Conservation (phyloP, 148 eudicot species). For the Vaccinium macrocarpon region DNA sequence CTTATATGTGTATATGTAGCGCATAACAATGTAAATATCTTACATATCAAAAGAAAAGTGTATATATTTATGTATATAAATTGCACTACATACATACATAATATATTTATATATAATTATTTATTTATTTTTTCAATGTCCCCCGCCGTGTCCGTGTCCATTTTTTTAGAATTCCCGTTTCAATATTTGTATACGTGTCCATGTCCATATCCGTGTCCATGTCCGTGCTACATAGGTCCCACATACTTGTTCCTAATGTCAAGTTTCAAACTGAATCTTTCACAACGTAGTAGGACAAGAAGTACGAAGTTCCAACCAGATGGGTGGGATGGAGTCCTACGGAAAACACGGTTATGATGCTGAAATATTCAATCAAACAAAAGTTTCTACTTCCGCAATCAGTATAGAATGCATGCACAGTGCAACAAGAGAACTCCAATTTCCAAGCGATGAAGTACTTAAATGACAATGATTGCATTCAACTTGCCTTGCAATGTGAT, state of each 20-base stretch:
- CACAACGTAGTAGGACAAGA: background rate
- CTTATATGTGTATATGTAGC: too few relatives aligned
- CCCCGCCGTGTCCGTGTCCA: too few relatives aligned
- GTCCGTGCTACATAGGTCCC: too few relatives aligned
- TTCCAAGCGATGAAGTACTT: background rate
- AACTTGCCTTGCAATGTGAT: slow-evolving; percentile 78
- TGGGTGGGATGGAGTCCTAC: background rate
- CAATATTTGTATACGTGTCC: too few relatives aligned
- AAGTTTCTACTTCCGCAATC: background rate
- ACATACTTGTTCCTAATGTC: background rate
- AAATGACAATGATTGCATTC: background rate
- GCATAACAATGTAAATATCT: too few relatives aligned
- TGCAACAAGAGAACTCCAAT: slow-evolving; percentile 2
- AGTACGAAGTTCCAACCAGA: background rate
- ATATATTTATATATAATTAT: too few relatives aligned
- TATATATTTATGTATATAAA: too few relatives aligned
- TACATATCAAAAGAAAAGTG: too few relatives aligned
- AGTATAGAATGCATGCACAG: background rate
- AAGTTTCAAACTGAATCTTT: background rate
- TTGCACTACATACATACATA: too few relatives aligned
- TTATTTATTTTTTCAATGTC: too few relatives aligned
- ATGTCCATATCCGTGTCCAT: too few relatives aligned
- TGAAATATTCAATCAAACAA: background rate
- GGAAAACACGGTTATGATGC: background rate
- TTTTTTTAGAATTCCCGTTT: too few relatives aligned